phyloP scores from a whole-genome alignment of 805 yeast species.

The Blastobotrys chiropterorum region DNA sequence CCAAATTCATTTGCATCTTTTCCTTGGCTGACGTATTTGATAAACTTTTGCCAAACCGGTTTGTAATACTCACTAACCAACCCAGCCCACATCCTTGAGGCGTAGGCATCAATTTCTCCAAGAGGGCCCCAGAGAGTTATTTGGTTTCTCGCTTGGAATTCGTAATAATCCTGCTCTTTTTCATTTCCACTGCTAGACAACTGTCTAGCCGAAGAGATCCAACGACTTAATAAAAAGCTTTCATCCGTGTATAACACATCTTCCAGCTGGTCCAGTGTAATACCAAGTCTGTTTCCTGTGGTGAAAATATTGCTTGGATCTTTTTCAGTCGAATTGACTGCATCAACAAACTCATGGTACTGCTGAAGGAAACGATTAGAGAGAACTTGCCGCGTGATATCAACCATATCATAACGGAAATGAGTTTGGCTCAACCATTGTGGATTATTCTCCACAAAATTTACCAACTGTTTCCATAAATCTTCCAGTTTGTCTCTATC shows the following conservation, averaged over 20 bases:
- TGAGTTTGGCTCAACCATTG: background rate
- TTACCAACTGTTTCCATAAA: conserved; percentile 10
- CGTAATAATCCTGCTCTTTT: conserved; percentile 7
- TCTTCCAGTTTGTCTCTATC: conserved; percentile 4
- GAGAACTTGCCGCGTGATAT: conserved; percentile 13
- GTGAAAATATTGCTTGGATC: background rate
- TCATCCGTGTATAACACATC: conserved; percentile 11
- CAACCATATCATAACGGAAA: conserved; percentile 14
- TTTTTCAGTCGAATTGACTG: background rate
- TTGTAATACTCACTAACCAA: conserved; percentile 11
- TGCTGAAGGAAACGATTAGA: conserved; percentile 11
- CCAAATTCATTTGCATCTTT: background rate
- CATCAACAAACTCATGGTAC: conserved; percentile 5
- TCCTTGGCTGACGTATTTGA: conserved; percentile 1
- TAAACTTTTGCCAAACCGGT: conserved; percentile 10
- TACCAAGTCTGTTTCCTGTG: background rate
- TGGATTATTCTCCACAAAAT: background rate
- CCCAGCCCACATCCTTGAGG: conserved; percentile 15
- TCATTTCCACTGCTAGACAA: background rate
- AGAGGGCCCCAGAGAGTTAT: conserved; percentile 14
- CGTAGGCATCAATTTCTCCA: conserved; percentile 12
- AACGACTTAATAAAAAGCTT: conserved; percentile 9
- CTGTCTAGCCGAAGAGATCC: conserved; percentile 9
- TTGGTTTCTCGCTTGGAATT: conserved; percentile 16
- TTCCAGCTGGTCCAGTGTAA: conserved; percentile 10